A percentile compares a stretch with the other conserved stretches of the same genome.
Conservation (phyloP, 257 asterid genomes). For the Solanum etuberosum region DNA sequence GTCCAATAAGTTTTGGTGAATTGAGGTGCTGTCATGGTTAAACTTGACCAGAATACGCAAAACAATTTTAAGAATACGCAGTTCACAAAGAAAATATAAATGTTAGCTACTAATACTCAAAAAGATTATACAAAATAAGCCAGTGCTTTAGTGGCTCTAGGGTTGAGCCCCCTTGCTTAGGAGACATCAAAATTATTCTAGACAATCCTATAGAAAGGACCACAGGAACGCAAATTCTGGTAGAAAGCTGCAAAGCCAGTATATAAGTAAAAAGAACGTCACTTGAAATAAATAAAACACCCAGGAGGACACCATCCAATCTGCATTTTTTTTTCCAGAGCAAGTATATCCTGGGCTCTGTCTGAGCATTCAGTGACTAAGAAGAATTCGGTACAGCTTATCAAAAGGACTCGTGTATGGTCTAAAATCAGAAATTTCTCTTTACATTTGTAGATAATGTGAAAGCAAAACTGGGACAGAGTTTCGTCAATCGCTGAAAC, state of each 20-base stretch:
- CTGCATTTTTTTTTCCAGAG: neutral
- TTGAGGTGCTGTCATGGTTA: neutral
- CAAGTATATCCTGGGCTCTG: neutral
- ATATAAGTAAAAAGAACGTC: neutral
- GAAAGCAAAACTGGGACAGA: conserved; percentile 23
- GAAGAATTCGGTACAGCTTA: conserved; percentile 30
- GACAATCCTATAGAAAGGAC: neutral
- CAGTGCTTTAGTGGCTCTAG: neutral
- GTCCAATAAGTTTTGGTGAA: neutral
- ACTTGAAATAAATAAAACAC: neutral
- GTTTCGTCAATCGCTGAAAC: conserved; percentile 30
- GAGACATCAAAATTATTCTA: neutral
- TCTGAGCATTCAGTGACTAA: neutral
- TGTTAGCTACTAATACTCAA: neutral
- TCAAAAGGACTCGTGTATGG: conserved; percentile 8
- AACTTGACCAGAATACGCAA: neutral
- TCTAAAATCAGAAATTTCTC: conserved; percentile 16
- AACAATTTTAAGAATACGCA: neutral
- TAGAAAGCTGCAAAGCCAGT: neutral
- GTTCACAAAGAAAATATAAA: neutral
- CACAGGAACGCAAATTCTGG: neutral
- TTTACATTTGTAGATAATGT: conserved; percentile 36
- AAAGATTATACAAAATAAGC: neutral
- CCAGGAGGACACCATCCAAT: neutral
- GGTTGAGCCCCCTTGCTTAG: neutral